Evolutionary conservation across 2,329 filamentous ascomycete genomes (phyloP).

Genomic region (Aureobasidium zeae): DNA sequence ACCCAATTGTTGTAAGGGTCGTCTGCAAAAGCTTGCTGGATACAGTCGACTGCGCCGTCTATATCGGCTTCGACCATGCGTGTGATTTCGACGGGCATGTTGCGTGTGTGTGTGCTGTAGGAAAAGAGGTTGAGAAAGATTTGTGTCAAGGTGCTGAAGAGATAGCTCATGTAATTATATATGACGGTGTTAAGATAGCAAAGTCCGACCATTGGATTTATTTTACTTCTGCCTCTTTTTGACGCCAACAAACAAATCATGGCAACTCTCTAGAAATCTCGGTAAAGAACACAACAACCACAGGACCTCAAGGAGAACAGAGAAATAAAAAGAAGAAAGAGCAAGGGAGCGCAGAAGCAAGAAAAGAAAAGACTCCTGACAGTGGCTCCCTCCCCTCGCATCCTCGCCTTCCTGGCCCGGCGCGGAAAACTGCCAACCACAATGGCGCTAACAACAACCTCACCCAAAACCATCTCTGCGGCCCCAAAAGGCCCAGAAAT

Average conservation of each 20-base stretch:
- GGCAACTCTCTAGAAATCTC: too few species aligned
- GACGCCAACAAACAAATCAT: neutral
- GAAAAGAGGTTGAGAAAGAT: neutral
- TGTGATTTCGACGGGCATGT: conserved; percentile 44
- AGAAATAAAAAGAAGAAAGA: neutral
- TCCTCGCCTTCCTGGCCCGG: conserved; percentile 43
- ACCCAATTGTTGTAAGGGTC: conserved; percentile 61
- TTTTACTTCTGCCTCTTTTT: too few species aligned
- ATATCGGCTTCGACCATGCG: conserved; percentile 52
- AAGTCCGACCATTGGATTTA: too few species aligned
- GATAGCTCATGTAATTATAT: too few species aligned
- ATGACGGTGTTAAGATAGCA: too few species aligned
- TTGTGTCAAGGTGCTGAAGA: too few species aligned
- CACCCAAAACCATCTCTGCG: conserved; percentile 17
- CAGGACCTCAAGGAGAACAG: neutral
- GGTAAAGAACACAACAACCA: too few species aligned
- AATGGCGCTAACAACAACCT: conserved; percentile 38
- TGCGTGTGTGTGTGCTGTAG: conserved; percentile 15
- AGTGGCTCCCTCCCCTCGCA: conserved; percentile 45
- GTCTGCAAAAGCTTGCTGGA: conserved; percentile 56
- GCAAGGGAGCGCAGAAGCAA: neutral
- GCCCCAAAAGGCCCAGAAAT: conserved; percentile 26
- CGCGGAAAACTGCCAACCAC: conserved; percentile 35
- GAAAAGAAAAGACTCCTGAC: neutral
- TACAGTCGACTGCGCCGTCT: conserved; percentile 53